Evolutionary conservation across 1,284 basidiomycete genomes (phyloP), one percentile per base, ranked within the genome.

Genomic region (Leccinum solheimii): DNA sequence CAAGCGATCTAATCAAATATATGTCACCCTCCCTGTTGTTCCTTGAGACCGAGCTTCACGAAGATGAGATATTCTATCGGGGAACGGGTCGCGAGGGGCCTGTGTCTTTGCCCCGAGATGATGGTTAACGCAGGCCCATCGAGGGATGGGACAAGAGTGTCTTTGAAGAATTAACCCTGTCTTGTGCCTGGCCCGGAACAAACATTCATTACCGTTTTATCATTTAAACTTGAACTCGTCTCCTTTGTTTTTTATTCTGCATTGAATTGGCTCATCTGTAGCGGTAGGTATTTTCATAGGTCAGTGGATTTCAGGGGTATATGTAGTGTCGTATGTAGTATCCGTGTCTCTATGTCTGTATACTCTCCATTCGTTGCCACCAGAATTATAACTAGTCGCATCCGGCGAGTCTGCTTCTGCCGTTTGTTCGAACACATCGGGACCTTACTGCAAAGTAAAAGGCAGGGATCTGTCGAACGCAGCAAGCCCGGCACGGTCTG

Each of bases 61-160:
- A 53, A 36, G 53, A 45, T 5, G 64, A 57, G 0, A 51, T 58
- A 5, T 49, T 56, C 36, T 45, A 50, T 49, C 30, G 49, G 4
- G 32, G 19, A 10, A 55, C 60, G 0, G 60, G 58, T 11, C 60
- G 21, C 9, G 64, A 67, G 21, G 60, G 52, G n/a, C n/a, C n/a
- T n/a, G 9, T 67, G 63, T 53, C 45, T 67, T 3, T 67, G 52
- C n/a, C 60, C 64, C 0, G 66, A 67, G 14, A 62, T 59, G 66
- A 67, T 67, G 65, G 16, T 55, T 21, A 48, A 57, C 2, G 50
- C 56, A 1, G 51, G 56, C n/a, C n/a, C 3, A 19, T 62, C 23
- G 61, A 65, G 23, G 60, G 61, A 30, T 65, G 64, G 64, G 34
- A 55, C 13, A 43, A 26, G 48, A 23, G 13, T 16, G 21, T 23